Base-by-base conservation (phyloP, 1,284 basidiomycete species). In the Ustilago esculenta region DNA sequence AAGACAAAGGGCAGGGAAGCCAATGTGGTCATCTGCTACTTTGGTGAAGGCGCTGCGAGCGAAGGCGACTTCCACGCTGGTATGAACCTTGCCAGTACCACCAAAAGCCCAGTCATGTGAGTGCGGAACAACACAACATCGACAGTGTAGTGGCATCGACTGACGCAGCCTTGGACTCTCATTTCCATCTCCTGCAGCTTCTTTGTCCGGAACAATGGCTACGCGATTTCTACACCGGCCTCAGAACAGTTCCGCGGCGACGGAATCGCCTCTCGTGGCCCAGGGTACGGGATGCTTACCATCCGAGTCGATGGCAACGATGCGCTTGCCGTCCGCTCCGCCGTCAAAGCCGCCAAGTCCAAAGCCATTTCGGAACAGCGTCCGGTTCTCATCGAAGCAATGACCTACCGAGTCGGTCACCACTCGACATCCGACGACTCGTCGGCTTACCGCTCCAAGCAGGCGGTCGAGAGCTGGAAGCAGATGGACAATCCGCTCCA, bases 361-460 rank as follows among this genome's bases (percentile, higher is more conserved):
- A 85, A 89, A 40, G 93, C 92, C 63, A 85, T 95, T 14, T 87
- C 90, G 67, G 87, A 90, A 52, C 63, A 65, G 34, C 87, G 92
- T 35, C 91, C 90, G 7, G 91, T 96, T 0, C 85, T 97, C 29
- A 86, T 97, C 51, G 94, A 97, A 84, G 91, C 67, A 20, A 78
- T 77, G 75, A 75, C 75, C 23, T 76, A 76, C 43, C 75, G 73
- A 17, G 89, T 96, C 4, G 91, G 93, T n/a, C 93, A 96, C 81
- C 93, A 96, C 82, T 93, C 91, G 14, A 96, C 93, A 25, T 94
- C 92, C 11, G 94, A 96, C 80, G 93, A 96, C 82, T 94, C 92
- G 15, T 92, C 90, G 75, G 92, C 92, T 23, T 96, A 96, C 82
- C 76, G 75, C n/a, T 67, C 68, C 49, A 69, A 66, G 32, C 47